A percentile compares a stretch with the other conserved stretches of the same genome.
Conservation (phyloP, 23 red algal genomes). For the Porphyridium purpureum region DNA sequence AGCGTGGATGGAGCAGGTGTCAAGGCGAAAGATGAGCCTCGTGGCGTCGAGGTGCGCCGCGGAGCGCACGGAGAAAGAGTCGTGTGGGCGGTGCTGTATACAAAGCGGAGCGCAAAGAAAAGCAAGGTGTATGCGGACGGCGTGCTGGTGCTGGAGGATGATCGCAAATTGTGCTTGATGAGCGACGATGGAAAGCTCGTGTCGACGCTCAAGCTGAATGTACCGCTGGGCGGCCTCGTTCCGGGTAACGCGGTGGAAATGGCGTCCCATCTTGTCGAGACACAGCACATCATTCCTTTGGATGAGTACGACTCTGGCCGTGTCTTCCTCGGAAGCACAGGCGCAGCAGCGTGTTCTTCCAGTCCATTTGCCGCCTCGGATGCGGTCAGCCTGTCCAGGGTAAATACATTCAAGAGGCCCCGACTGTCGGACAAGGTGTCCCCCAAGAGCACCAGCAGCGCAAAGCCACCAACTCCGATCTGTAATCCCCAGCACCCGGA, state of each 20-base stretch:
- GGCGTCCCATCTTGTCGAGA: slow-evolving; percentile 28
- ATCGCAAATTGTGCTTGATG: slow-evolving; percentile 16
- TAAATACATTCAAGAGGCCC: neutral
- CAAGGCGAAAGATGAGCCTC: too few relatives aligned
- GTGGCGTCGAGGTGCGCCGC: too few relatives aligned
- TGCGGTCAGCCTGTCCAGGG: neutral
- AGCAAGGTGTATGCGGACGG: slow-evolving; percentile 43
- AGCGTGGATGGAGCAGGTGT: too few relatives aligned
- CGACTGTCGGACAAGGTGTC: neutral
- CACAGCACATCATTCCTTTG: slow-evolving; percentile 16
- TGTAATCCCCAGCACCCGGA: slow-evolving; percentile 20
- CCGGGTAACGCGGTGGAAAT: slow-evolving; percentile 46
- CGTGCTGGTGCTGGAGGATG: slow-evolving; percentile 15
- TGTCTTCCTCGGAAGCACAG: slow-evolving; percentile 21
- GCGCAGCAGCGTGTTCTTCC: neutral
- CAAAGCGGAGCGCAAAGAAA: slow-evolving; percentile 46
- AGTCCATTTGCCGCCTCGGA: neutral
- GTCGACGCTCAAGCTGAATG: slow-evolving; percentile 3
- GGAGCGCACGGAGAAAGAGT: too few relatives aligned
- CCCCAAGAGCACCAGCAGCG: slow-evolving; percentile 10
- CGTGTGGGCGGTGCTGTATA: slow-evolving; percentile 44
- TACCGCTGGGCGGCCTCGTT: slow-evolving; percentile 30
- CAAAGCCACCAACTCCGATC: neutral
- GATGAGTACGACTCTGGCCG: slow-evolving; percentile 47
- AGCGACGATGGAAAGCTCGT: slow-evolving; percentile 32